Evolutionary conservation across 345 rosid genomes (phyloP), one percentile per base, ranked within the genome.

Genomic region (Sisymbrium altissimum): DNA sequence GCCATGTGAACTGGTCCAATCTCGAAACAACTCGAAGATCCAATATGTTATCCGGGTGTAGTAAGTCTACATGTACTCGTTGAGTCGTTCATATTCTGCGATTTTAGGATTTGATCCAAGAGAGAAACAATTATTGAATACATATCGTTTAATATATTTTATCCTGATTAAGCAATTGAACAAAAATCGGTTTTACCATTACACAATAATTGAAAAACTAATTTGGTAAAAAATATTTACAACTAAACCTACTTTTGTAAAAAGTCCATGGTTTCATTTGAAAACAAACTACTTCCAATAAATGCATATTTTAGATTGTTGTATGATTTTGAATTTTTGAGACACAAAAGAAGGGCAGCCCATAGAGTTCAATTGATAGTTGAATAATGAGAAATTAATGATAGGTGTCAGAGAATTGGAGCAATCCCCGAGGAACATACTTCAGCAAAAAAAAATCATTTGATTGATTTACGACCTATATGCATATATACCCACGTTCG

Each of bases 401-500:
- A 59, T 69, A 66, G 15, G 33, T 76, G 79, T 76, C 75, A 75
- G 74, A 60, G 69, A 76, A 38, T 17, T 62, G 75, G 70, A 76
- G 35, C 75, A 54, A 49, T 69, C 25, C 64, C 70, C 70, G 41
- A 76, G 46, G 64, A 68, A 23, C 59, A 50, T 32, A 44, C 50
- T 23, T 75, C 64, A 46, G 19, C 58, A 36, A 44, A 8, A 35
- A 36, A 44, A 18, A 14, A 13, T 1, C 23, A 64, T 4, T 52
- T 64, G 54, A 44, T 33, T 49, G 54, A 65, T 48, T 35, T 9
- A 64, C 52, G 25, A 29, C 54, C 5, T 36, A 30, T 9, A 21
- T 49, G 61, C 63, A 40, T 21, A 43, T 29, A 53, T 32, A 35
- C 25, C 25, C 53, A 49, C 45, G 10, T 62, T 25, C n/a, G 52